Percentiles rank a stretch among this genome's conserved stretches.
These are phyloP conservation scores for Metarhizium robertsii DNA, from an alignment of 2,329 filamentous ascomycete species.

Conservation along the genomic window DNA sequence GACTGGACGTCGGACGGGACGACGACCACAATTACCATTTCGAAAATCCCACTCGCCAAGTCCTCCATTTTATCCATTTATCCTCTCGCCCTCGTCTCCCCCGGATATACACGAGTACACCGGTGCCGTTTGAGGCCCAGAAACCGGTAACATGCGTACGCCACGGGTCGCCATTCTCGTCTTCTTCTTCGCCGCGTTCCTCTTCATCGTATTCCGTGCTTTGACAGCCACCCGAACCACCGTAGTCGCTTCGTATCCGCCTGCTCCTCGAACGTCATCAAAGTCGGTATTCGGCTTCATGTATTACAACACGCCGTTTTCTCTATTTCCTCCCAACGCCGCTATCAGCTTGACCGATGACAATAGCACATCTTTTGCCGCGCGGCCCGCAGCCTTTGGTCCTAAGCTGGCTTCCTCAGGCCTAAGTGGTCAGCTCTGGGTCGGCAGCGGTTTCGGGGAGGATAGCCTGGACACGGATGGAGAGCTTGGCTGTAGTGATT, in stretches of 20 bases:
- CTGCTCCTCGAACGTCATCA: slow-evolving; percentile 12
- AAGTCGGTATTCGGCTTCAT: slow-evolving; percentile 39
- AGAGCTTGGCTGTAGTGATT: slow-evolving; percentile 90
- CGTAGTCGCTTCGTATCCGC: slow-evolving; percentile 14
- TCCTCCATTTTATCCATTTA: not conserved
- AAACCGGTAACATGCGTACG: slow-evolving; percentile 37
- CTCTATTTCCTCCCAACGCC: slow-evolving; percentile 88
- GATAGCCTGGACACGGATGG: slow-evolving; percentile 64
- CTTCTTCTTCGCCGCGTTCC: slow-evolving; percentile 41
- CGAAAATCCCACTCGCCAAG: not conserved
- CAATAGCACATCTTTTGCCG: slow-evolving; percentile 94
- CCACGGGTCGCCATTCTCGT: slow-evolving; percentile 44
- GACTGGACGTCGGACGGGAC: slow-evolving; percentile 4
- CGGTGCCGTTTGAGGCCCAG: not conserved
- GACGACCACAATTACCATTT: not conserved
- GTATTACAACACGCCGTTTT: slow-evolving; percentile 67
- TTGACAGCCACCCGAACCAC: slow-evolving; percentile 25
- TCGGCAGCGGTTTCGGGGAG: slow-evolving; percentile 84
- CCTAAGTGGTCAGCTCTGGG: slow-evolving; percentile 84
- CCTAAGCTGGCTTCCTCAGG: slow-evolving; percentile 66
- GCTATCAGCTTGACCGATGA: slow-evolving; percentile 95
- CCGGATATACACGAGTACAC: not conserved
- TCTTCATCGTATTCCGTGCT: slow-evolving; percentile 47
- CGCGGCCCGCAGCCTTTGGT: slow-evolving; percentile 87
- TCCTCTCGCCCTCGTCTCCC: not conserved